Percentiles rank a stretch among this genome's conserved stretches.
Conservation (phyloP, 768 basidiomycete genomes). For the Macrolepiota albuminosa region DNA sequence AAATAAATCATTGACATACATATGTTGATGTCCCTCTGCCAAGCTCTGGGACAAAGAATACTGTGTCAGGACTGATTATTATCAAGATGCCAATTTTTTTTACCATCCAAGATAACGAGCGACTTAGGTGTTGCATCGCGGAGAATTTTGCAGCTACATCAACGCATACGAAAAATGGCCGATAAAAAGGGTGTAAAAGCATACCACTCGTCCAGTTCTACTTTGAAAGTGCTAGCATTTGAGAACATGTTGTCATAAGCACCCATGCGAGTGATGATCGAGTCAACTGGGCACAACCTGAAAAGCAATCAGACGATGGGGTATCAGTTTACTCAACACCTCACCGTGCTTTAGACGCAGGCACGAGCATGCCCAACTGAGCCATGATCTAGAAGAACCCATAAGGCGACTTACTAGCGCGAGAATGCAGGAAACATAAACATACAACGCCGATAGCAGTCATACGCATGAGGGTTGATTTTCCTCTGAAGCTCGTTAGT, state of each 20-base stretch:
- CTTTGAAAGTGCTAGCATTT: slow-evolving; percentile 94
- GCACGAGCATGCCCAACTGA: slow-evolving; percentile 93
- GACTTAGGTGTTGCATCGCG: slow-evolving; percentile 92
- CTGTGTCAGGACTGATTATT: slow-evolving; percentile 8
- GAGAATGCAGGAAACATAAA: slow-evolving; percentile 22
- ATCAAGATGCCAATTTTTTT: background rate
- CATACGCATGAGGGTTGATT: slow-evolving; percentile 91
- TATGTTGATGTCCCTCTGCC: slow-evolving; percentile 95
- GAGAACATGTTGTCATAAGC: slow-evolving; percentile 98
- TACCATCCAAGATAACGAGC: slow-evolving; percentile 91
- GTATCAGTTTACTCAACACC: slow-evolving; percentile 12
- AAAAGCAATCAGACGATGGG: background rate
- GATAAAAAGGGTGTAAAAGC: background rate
- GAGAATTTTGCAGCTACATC: slow-evolving; percentile 80
- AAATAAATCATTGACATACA: slow-evolving; percentile 32
- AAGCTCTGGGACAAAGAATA: slow-evolving; percentile 53
- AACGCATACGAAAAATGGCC: background rate
- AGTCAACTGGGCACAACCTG: slow-evolving; percentile 85
- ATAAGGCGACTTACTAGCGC: background rate
- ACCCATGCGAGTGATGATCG: slow-evolving; percentile 96
- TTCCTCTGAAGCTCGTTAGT: slow-evolving; percentile 39
- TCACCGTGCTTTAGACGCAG: slow-evolving; percentile 75
- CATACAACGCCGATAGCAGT: slow-evolving; percentile 87
- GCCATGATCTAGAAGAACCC: slow-evolving; percentile 67
- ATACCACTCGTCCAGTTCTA: slow-evolving; percentile 96